Conservation (phyloP, 148 eudicot species). For the Persicaria tinctoria region DNA sequence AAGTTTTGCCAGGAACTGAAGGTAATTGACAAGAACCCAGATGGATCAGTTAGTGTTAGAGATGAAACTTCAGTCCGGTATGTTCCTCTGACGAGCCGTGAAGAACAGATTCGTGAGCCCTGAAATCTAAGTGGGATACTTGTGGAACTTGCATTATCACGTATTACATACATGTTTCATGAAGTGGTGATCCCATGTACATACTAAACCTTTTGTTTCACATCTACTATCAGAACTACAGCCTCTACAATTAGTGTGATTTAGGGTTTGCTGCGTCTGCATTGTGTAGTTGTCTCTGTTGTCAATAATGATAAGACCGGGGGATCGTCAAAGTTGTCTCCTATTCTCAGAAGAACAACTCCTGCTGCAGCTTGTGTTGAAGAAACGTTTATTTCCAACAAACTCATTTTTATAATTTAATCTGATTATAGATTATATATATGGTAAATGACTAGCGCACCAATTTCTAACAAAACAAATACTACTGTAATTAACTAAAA, state of each 20-base stretch:
- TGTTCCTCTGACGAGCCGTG: conserved; percentile 87
- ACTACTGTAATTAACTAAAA: too few relatives aligned
- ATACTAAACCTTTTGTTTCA: not conserved
- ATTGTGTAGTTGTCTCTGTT: not conserved
- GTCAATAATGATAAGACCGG: not conserved
- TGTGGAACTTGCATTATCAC: not conserved
- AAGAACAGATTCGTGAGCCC: conserved; percentile 58
- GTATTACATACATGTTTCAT: not conserved
- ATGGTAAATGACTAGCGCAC: too few relatives aligned
- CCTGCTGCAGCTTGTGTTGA: too few relatives aligned
- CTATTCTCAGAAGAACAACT: too few relatives aligned
- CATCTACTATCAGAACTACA: not conserved
- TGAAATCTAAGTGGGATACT: not conserved
- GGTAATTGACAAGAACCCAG: conserved; percentile 72
- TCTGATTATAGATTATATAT: too few relatives aligned
- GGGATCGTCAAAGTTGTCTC: too few relatives aligned
- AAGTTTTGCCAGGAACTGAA: conserved; percentile 72
- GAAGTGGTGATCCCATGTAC: not conserved
- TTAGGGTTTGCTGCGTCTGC: not conserved
- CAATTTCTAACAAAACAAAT: too few relatives aligned
- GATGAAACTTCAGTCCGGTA: conserved; percentile 91
- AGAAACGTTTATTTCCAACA: too few relatives aligned
- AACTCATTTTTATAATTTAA: too few relatives aligned
- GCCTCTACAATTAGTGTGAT: not conserved
- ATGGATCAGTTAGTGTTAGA: conserved; percentile 58